phyloP scores from a whole-genome alignment of 2,329 filamentous ascomycete genomes.

The Metarhizium brunneum region DNA sequence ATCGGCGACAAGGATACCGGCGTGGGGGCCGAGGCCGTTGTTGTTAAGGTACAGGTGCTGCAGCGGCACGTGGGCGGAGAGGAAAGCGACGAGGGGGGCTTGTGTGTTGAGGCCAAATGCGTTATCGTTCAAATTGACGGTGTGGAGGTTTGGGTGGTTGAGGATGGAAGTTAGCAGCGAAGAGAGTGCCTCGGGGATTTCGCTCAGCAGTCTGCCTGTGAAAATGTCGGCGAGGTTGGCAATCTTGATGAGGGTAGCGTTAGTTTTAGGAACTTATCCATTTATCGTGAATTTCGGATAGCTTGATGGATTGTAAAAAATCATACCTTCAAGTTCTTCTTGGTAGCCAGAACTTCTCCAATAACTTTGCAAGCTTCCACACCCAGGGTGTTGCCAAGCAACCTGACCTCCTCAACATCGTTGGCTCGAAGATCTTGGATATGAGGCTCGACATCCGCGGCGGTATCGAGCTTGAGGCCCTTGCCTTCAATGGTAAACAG shows the following conservation, averaged over 20 bases:
- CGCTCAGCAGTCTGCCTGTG: conserved; percentile 82
- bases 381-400: conserved; percentile 88
- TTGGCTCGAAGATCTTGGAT: conserved; percentile 65
- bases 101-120: conserved; percentile 95
- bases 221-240: conserved; percentile 97
- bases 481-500: conserved; percentile 87
- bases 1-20: conserved; percentile 81
- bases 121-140: conserved; percentile 94
- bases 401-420: conserved; percentile 73
- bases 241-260: conserved; percentile 32
- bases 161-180: conserved; percentile 79
- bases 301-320: not conserved
- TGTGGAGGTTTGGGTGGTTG: conserved; percentile 76
- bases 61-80: conserved; percentile 78
- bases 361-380: conserved; percentile 80
- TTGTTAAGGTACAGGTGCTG: conserved; percentile 96
- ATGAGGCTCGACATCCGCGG: conserved; percentile 76
- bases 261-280: not conserved
- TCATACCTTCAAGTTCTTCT: conserved; percentile 68
- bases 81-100: conserved; percentile 84
- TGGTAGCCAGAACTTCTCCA: conserved; percentile 72
- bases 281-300: not conserved
- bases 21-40: conserved; percentile 89
- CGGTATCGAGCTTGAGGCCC: conserved; percentile 84
- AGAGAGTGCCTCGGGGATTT: conserved; percentile 85